Base-by-base conservation (phyloP, 139 green algal species). In the Chlamydomonas eustigma region DNA sequence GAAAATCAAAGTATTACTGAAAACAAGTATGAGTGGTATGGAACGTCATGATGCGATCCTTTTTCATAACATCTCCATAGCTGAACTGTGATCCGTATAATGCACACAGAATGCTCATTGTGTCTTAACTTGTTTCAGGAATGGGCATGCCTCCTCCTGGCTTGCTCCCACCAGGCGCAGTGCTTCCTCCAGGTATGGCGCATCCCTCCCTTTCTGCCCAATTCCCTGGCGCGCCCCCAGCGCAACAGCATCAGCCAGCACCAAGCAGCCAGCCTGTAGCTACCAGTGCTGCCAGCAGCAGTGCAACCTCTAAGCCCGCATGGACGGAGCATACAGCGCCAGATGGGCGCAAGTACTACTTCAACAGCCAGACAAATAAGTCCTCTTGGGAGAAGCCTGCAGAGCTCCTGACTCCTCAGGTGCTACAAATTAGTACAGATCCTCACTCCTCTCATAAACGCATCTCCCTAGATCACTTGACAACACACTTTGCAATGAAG, bases 311-410 rank as follows among this genome's bases (percentile, higher is more conserved):
- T n/a, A 22, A 68, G 52, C 75, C 74, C 4, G 90, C 92, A 1
- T 98, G 94, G 94, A 93, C 86, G 0, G 94, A 97, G 80, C 94
- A 98, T 78, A 92, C 74, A 0, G 89, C 91, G 4, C 92, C 93
- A 0, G 90, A 94, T 63, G 94, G 94, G 0, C 86, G 94, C 44
- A 95, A 89, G 80, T 98, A 98, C 76, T 98, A 93, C 79, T 97
- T 91, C 88, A 98, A 98, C 86, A 73, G 63, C 34, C 50, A 79
- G 4, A 95, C 89, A 1, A 88, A 88, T 77, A 78, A 90, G 81
- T 94, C 87, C 0, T 86, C 67, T 28, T 98, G 94, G 94, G 86
- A 92, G 35, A 97, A 97, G 78, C 95, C 95, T 5, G 77, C 81
- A 12, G 93, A 94, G 71, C 77, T 98, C 30, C 86, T 93, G 83